Evolutionary conservation across 1,284 basidiomycete species (phyloP), one percentile per base, ranked within the genome.

Genomic region (Ustilago hordei): DNA sequence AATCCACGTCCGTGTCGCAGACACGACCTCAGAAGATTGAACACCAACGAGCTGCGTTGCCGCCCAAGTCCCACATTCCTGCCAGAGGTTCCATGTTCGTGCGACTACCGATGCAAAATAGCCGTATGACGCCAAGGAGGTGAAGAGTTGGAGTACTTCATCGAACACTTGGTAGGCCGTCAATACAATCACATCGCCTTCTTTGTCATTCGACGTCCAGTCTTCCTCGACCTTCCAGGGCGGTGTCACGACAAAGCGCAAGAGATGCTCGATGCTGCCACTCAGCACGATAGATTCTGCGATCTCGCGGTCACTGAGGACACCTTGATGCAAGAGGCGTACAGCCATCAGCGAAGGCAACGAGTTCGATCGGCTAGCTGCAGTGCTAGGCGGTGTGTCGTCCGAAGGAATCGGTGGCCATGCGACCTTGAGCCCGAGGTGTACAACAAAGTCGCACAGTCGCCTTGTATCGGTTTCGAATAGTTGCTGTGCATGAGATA

Each of bases 121-220:
- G 0, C 95, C 95, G 78, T 96, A 98, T 2, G 89, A 88, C 0
- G 91, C 93, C 4, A 97, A 88, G 0, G 87, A 84, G 0, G 88
- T 81, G 86, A 93, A 95, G 11, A 95, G 87, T 1, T 87, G 87
- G n/a, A 97, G 68, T 19, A 74, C 61, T 17, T 61, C 61, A 54
- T 70, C 61, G 48, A 68, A 78, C 34, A 71, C 48, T 35, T 74
- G 71, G 36, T 78, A 74, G 6, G 62, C 65, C 8, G 48, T 35
- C 2, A 91, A 86, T 0, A 87, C 72, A 8, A 80, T 74, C 0
- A 88, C 84, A 60, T 89, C 89, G 0, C 88, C 87, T 0, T 58
- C 73, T 9, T 64, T 67, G 36, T 77, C 76, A 8, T 65, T 32
- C 2, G 54, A 52, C 1, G 43, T 47, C 57, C 67, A 69, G 31